Conservation (phyloP, 371 early-diverging fungal species). For the Mortierella sp. region DNA sequence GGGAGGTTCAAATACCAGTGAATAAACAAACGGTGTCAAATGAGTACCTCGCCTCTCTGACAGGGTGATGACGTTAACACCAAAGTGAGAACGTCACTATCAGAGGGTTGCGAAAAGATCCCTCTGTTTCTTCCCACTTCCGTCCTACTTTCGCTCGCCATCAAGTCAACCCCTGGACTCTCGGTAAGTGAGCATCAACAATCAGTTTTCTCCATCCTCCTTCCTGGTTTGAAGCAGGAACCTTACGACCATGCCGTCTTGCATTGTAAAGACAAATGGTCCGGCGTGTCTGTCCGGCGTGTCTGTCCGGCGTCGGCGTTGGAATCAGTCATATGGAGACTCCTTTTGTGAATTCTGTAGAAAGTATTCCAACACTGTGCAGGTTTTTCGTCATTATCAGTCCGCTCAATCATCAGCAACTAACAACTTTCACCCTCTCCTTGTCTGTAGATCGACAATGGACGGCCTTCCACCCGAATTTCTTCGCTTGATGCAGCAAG, state of each 20-base stretch:
- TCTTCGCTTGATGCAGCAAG: conserved; percentile 16
- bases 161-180: conserved; percentile 26
- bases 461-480: conserved; percentile 17
- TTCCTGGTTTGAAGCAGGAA: conserved; percentile 18
- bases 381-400: not conserved
- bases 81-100: not conserved
- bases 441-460: conserved; percentile 12
- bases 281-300: no score
- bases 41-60: no score
- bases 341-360: not conserved
- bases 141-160: conserved; percentile 20
- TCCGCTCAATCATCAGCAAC: not conserved
- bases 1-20: no score
- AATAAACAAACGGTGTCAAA: no score
- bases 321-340: not conserved
- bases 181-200: conserved; percentile 38
- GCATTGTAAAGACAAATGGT: no score
- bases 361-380: not conserved
- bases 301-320: no score
- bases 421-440: conserved; percentile 1
- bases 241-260: no score
- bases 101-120: not conserved
- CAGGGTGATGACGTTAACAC: no score
- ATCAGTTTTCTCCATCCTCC: conserved; percentile 27
- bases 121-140: no score